Evolutionary conservation across 2,329 filamentous ascomycete genomes (phyloP), one percentile per base, ranked within the genome.

Genomic region (Ramularia endophylla): DNA sequence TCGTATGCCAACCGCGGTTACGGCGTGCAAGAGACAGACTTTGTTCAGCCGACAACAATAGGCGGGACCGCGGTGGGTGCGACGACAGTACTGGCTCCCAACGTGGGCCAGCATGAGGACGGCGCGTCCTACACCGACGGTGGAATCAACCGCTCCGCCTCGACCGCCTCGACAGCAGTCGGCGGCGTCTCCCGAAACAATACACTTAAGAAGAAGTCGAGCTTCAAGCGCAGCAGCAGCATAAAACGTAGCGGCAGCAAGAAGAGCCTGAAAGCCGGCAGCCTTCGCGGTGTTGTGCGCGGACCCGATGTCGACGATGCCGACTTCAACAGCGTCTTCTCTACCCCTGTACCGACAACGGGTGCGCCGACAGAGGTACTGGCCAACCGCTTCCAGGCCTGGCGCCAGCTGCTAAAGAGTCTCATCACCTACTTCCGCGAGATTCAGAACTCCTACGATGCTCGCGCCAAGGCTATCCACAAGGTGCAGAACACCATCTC

Each of bases 361-460:
- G 87, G 87, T 3, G 88, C 81, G 38, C 92, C 92, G 2, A 97
- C 92, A 1, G 90, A 97, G 44, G 74, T 85, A 37, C 73, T 98
- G 20, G 85, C 87, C 31, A 86, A 81, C 55, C 79, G 92, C 40
- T 98, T 98, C 62, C 86, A 95, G 72, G 88, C 85, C 38, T 98
- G 92, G 92, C 80, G 92, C 56, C 95, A 94, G 69, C 77, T 95
- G 11, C 76, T 98, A 39, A 97, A 97, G 63, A 89, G 95, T 53
- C 74, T 97, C 32, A 95, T 97, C 52, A 71, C 85, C 42, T 97
- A 95, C 64, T 97, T 95, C 63, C 82, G 87, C 55, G 92, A 97
- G 63, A 81, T 97, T 34, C 87, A 95, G 60, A 77, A 77, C 37
- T 86, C 89, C 35, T 95, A 95, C 64, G 90, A 98, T 59, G 76